phyloP scores from a whole-genome alignment of 1,284 basidiomycete genomes.

The Pulveroboletus sp. region DNA sequence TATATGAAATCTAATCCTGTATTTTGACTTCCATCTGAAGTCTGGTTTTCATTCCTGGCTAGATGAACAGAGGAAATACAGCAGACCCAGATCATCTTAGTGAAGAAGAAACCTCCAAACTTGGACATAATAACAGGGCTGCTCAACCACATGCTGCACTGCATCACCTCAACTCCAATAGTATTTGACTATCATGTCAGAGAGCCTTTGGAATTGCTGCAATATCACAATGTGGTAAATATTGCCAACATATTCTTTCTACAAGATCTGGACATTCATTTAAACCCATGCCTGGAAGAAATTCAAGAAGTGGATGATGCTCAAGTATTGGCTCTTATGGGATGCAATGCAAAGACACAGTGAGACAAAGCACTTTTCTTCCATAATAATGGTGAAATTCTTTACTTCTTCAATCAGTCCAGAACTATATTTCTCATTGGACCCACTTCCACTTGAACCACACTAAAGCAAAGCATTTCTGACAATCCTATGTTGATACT shows the following conservation, averaged over 20 bases:
- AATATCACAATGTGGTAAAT: neutral
- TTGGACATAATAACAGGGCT: slow-evolving; percentile 12
- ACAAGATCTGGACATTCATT: slow-evolving; percentile 1
- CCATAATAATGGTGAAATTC: fast-evolving
- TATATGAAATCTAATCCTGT: slow-evolving; percentile 8
- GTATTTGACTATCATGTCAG: slow-evolving; percentile 9
- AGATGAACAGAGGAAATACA: slow-evolving; percentile 2
- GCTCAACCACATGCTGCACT: slow-evolving; percentile 12
- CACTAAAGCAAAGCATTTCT: neutral
- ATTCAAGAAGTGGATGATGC: neutral
- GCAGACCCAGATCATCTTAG: slow-evolving; percentile 1
- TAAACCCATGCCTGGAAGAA: neutral
- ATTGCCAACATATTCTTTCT: slow-evolving; percentile 16
- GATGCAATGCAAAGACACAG: neutral
- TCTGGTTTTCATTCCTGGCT: slow-evolving; percentile 9
- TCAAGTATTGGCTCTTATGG: slow-evolving; percentile 5
- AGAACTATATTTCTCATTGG: slow-evolving; percentile 5
- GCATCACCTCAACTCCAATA: neutral
- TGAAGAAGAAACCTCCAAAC: slow-evolving; percentile 1
- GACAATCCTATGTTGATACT: neutral
- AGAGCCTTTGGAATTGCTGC: slow-evolving; percentile 10
- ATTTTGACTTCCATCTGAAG: slow-evolving; percentile 6
- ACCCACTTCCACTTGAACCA: neutral
- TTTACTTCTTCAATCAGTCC: neutral
- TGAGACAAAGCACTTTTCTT: neutral